Base-by-base conservation (phyloP, 768 basidiomycete genomes). In the Trametes coccinea region DNA sequence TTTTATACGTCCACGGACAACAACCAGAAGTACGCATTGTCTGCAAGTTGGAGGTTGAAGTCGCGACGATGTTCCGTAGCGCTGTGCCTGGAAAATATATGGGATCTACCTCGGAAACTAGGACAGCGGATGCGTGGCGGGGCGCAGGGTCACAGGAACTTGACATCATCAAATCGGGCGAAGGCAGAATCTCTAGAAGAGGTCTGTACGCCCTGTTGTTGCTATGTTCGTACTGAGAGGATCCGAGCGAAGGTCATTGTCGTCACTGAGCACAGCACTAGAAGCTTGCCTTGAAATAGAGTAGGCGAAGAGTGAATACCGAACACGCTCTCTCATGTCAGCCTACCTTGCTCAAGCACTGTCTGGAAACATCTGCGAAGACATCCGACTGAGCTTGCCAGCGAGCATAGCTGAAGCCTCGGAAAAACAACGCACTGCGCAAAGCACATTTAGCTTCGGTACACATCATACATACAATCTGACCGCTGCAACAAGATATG, bases 21-120 rank as follows among this genome's bases (percentile, higher is more conserved):
- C 14, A 43, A 16, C 13, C 22, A 30, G 1, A 7, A 14, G 1
- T 39, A 13, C 22, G 27, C 47, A 11, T 27, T 11, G 16, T 45
- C 3, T 51, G 49, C 10, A 45, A 11, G 29, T 37, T 37, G 34
- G 11, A 37, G 5, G 9, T 11, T 14, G 2, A 33, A 27, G n/a
- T 52, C 33, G 62, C 62, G 57, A 63, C 41, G 40, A 49, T 59
- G 22, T 54, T 59, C 62, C 62, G 62, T 22, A 4, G 14, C 22
- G 48, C 43, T 43, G 41, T 40, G 31, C 37, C 31, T 59, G 62
- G 56, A 57, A 48, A 58, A 57, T 57, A 40, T 34, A 53, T 40
- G 53, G 56, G 62, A 45, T 48, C n/a, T 63, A 44, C 41, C 53
- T 63, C 58, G 58, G 62, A 31, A 44, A 13, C 8, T 17, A 22